A percentile compares a stretch with the other conserved stretches of the same genome.
Conservation (phyloP, 177 flowering plant species). For the Vitis hybrid region DNA sequence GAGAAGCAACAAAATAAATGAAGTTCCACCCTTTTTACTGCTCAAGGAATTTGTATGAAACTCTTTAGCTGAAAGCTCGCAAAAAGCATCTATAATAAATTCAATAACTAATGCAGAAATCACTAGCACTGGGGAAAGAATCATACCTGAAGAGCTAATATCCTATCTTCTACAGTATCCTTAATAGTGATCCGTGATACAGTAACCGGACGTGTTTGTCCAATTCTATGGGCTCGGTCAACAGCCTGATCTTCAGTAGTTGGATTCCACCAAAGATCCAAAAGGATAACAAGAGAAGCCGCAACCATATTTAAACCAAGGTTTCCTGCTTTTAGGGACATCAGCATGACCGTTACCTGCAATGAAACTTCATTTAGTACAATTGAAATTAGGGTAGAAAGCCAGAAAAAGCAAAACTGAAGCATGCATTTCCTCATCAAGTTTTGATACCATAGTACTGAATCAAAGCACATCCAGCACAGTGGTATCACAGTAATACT, state of each 20-base stretch:
- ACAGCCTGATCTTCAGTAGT: slow-evolving; percentile 97
- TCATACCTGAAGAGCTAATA: slow-evolving; percentile 84
- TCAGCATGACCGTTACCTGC: slow-evolving; percentile 91
- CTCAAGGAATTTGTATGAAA: too few species aligned
- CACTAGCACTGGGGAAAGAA: background rate
- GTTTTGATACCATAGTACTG: background rate
- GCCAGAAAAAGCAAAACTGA: background rate
- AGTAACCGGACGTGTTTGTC: slow-evolving; percentile 92
- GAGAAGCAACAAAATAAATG: too few species aligned
- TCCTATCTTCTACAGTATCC: slow-evolving; percentile 92
- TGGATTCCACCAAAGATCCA: slow-evolving; percentile 99
- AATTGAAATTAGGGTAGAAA: background rate
- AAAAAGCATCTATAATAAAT: background rate
- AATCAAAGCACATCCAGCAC: background rate
- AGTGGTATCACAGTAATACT: background rate
- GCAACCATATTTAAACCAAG: slow-evolving; percentile 97
- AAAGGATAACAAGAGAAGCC: slow-evolving; percentile 87
- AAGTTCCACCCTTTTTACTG: too few species aligned
- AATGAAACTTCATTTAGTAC: slow-evolving; percentile 5
- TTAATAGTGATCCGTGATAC: slow-evolving; percentile 80
- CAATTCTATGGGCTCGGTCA: slow-evolving; percentile 97
- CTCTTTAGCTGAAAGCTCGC: too few species aligned
- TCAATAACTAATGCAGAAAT: background rate
- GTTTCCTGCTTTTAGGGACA: slow-evolving; percentile 97
- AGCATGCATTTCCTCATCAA: background rate